Evolutionary conservation across 1,284 basidiomycete genomes (phyloP).

Genomic region (Rhodofomes roseus): DNA sequence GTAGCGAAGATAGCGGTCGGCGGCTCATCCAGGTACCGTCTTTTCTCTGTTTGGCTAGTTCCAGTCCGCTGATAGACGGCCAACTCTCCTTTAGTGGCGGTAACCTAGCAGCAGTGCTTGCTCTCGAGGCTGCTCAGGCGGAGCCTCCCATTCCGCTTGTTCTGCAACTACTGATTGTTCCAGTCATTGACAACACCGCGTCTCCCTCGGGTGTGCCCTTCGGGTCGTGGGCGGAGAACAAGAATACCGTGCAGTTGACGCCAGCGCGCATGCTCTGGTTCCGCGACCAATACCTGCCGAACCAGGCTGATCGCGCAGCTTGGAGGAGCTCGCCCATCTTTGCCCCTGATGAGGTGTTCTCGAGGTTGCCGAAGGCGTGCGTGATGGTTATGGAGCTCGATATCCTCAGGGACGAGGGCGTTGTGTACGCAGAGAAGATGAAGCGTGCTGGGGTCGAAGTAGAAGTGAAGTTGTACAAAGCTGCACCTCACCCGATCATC

Average conservation of each 20-base stretch:
- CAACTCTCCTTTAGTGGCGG: conserved; percentile 46
- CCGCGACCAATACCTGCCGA: conserved; percentile 62
- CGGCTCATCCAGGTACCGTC: conserved; percentile 60
- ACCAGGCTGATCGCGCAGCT: conserved; percentile 51
- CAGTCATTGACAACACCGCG: conserved; percentile 70
- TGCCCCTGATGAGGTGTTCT: conserved; percentile 53
- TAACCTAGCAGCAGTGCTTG: conserved; percentile 64
- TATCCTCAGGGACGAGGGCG: conserved; percentile 64
- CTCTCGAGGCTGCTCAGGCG: conserved; percentile 55
- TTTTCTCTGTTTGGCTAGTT: neutral
- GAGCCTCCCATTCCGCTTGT: conserved; percentile 51
- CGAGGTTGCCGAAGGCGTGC: conserved; percentile 53
- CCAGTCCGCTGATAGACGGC: neutral
- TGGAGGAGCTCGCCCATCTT: conserved; percentile 72
- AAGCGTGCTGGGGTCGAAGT: conserved; percentile 49
- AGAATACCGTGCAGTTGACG: conserved; percentile 54
- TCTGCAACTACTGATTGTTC: conserved; percentile 67
- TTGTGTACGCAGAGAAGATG: conserved; percentile 62
- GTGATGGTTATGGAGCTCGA: conserved; percentile 65
- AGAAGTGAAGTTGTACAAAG: conserved; percentile 53
- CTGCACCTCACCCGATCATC: conserved; percentile 66
- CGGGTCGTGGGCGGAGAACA: conserved; percentile 56
- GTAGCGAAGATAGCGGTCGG: conserved; percentile 48
- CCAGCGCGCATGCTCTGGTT: conserved; percentile 74
- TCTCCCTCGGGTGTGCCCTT: conserved; percentile 36